A percentile compares a stretch with the other conserved stretches of the same genome.
Conservation (phyloP, 2,329 filamentous ascomycete species). For the Alternaria burnsii region DNA sequence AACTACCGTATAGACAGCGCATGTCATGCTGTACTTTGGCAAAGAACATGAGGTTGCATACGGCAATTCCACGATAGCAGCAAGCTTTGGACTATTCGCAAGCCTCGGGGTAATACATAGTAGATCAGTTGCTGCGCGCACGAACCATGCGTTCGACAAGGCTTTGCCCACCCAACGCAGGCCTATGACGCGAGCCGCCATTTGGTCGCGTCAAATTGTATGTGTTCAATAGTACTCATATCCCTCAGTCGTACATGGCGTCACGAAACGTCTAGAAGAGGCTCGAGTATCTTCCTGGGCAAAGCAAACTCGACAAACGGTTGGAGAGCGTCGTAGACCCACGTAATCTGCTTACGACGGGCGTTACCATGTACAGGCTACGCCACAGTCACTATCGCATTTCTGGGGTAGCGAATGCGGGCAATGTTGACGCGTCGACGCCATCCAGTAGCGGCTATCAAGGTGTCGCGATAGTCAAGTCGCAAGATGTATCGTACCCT, state of each 20-base stretch:
- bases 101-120: background rate
- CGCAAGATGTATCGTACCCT: background rate
- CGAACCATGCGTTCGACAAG: conserved; percentile 15
- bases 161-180: background rate
- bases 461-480: background rate
- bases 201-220: background rate
- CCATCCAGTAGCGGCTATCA: background rate
- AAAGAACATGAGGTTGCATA: background rate
- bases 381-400: conserved; percentile 5
- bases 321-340: conserved; percentile 2
- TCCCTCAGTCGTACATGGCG: background rate
- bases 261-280: background rate
- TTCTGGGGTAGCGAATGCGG: conserved; percentile 8
- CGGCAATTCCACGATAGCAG: background rate
- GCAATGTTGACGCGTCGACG: background rate
- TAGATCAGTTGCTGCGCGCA: conserved; percentile 6
- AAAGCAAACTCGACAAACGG: background rate
- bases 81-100: background rate
- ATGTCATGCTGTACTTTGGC: background rate
- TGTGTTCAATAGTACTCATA: background rate
- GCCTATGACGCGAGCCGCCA: background rate
- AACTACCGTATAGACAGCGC: background rate
- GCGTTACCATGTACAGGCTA: conserved; percentile 1
- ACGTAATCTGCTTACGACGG: conserved; percentile 6
- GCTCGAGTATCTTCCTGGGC: background rate